phyloP scores from a whole-genome alignment of 2,329 filamentous ascomycete genomes.

The Alternaria longipes region DNA sequence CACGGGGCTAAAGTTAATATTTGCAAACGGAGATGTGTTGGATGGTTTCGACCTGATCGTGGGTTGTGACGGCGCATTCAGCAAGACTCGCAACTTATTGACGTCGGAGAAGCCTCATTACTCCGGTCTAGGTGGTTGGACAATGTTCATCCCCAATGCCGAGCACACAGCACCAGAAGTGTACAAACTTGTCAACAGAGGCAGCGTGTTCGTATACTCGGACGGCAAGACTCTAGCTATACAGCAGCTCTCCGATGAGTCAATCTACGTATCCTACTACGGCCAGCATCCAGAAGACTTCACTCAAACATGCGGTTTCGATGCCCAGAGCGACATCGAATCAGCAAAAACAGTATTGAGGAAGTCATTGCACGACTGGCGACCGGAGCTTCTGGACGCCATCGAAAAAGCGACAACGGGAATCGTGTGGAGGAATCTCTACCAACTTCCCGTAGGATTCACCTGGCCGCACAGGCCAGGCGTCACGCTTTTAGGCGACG shows the following conservation, averaged over 20 bases:
- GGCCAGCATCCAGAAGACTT: constrained; percentile 35
- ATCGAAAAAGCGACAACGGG: constrained; percentile 35
- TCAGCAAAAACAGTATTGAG: constrained; percentile 28
- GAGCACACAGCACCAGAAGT: constrained; percentile 37
- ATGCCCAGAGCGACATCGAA: constrained; percentile 28
- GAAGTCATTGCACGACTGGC: constrained; percentile 29
- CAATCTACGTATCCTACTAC: constrained; percentile 40
- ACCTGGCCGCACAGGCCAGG: constrained; percentile 49
- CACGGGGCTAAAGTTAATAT: constrained; percentile 28
- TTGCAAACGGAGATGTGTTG: constrained; percentile 39
- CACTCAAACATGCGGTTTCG: constrained; percentile 28
- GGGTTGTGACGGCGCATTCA: constrained; percentile 57
- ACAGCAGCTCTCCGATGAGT: constrained; percentile 48
- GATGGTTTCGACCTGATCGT: constrained; percentile 55
- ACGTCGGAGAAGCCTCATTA: constrained; percentile 46
- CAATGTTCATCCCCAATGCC: constrained; percentile 41
- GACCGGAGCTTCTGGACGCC: constrained; percentile 19
- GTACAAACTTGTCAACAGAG: constrained; percentile 47
- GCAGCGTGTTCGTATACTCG: constrained; percentile 41
- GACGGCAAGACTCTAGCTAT: constrained; percentile 40
- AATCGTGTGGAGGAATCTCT: constrained; percentile 40
- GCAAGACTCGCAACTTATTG: constrained; percentile 48
- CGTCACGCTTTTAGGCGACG: constrained; percentile 54
- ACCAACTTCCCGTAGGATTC: constrained; percentile 53
- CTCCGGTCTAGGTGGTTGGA: constrained; percentile 48